These are phyloP conservation scores for Leishmania arabica DNA, from an alignment of 208 protist species.

Conservation along the genomic window DNA sequence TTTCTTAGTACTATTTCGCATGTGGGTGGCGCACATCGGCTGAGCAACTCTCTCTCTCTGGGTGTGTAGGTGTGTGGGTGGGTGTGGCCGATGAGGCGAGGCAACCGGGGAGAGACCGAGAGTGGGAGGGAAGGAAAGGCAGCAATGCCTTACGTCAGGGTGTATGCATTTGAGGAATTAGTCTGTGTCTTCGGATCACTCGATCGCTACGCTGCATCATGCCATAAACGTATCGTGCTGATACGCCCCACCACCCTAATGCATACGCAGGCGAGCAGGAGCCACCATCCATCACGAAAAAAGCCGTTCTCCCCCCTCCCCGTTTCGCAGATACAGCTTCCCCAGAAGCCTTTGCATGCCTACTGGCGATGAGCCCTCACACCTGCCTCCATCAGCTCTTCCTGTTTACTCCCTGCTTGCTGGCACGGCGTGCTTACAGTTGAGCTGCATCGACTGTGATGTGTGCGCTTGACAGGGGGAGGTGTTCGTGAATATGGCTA, in stretches of 20 bases:
- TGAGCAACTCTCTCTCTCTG: neutral
- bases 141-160: neutral
- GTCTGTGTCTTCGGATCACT: neutral
- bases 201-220: neutral
- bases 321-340: neutral
- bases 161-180: neutral
- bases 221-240: neutral
- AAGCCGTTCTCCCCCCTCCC: neutral
- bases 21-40: neutral
- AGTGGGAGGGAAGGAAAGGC: conserved; percentile 2
- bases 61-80: too few species aligned
- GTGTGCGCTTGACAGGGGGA: neutral
- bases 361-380: neutral
- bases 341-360: neutral
- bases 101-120: neutral
- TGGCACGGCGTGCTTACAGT: neutral
- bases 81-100: neutral
- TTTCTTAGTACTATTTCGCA: neutral
- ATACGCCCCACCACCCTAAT: neutral
- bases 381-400: neutral
- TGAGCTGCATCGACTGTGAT: neutral
- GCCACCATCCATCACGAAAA: neutral
- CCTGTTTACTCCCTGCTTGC: neutral
- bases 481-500: neutral
- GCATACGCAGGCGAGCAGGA: neutral